phyloP scores from a whole-genome alignment of 768 basidiomycete species.

The Strobilomyces echinocephalus region DNA sequence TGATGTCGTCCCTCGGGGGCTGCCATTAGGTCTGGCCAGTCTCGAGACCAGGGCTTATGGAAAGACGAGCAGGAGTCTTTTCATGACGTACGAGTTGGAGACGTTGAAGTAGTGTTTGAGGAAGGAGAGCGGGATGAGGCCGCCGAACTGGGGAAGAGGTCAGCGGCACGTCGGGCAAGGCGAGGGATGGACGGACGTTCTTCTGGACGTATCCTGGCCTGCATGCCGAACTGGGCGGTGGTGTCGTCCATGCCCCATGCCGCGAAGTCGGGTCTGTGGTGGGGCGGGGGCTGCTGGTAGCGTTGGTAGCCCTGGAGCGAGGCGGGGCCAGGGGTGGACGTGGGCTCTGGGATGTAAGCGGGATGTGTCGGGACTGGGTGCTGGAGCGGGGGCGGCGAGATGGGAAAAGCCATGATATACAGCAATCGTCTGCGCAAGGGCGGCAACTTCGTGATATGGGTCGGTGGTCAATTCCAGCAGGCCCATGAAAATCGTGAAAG shows the following conservation, averaged over 20 bases:
- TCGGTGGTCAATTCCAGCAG: constrained; percentile 90
- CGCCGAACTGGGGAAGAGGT: constrained; percentile 61
- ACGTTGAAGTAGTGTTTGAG: constrained; percentile 95
- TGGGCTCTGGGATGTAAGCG: constrained; percentile 78
- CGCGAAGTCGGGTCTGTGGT: constrained; percentile 43
- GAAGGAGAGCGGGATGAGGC: constrained; percentile 67
- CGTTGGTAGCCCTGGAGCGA: constrained; percentile 53
- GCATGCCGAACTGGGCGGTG: constrained; percentile 94
- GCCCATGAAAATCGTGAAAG: constrained; percentile 83
- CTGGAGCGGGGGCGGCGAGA: constrained; percentile 76
- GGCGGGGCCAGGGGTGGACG: constrained; percentile 61
- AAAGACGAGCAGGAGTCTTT: constrained; percentile 84
- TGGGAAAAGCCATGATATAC: no score
- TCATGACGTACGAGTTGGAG: constrained; percentile 90
- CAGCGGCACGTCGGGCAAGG: not conserved
- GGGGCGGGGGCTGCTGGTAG: constrained; percentile 34
- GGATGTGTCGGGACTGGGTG: constrained; percentile 89
- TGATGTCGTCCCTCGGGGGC: constrained; percentile 89
- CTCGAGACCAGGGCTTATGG: constrained; percentile 87
- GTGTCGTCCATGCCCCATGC: constrained; percentile 89
- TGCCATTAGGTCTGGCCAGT: constrained; percentile 70
- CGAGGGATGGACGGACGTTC: constrained; percentile 55
- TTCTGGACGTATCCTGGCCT: constrained; percentile 95
- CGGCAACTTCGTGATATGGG: constrained; percentile 66
- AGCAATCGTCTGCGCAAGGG: no score